Conservation (phyloP, 225 moss, liverwort and hornwort species). For the Rhytidiadelphus loreus region DNA sequence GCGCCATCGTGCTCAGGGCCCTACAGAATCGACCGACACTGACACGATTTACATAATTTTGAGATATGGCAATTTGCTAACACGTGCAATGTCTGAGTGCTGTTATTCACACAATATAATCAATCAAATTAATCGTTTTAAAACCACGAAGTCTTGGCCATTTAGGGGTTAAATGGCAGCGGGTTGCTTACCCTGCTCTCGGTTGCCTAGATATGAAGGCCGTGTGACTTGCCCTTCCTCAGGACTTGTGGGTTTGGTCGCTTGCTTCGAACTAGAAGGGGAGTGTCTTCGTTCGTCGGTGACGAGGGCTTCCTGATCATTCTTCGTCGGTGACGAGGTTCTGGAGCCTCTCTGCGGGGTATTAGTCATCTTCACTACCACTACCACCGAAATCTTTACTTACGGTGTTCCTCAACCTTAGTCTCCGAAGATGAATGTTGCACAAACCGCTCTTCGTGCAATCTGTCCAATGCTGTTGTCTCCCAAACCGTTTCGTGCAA, state of each 20-base stretch:
- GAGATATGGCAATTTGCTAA: not conserved
- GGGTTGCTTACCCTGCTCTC: not conserved
- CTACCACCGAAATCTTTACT: not conserved
- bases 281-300: constrained; percentile 3
- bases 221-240: not conserved
- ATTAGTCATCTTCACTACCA: not conserved
- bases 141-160: not conserved
- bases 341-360: not conserved
- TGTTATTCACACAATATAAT: not conserved
- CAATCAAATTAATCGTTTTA: not conserved
- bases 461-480: not conserved
- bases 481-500: not conserved
- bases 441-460: not conserved
- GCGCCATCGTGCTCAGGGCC: not conserved
- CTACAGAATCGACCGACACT: not conserved
- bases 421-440: not conserved
- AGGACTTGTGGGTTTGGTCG: not conserved
- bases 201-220: not conserved
- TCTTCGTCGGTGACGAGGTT: constrained; percentile 2
- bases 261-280: not conserved
- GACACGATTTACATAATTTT: not conserved
- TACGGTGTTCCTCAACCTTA: not conserved
- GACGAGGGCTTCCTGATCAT: not conserved
- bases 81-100: not conserved
- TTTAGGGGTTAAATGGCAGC: not conserved